Base-by-base conservation (phyloP, 2,329 filamentous ascomycete genomes). In the Aspergillus viridinutans region DNA sequence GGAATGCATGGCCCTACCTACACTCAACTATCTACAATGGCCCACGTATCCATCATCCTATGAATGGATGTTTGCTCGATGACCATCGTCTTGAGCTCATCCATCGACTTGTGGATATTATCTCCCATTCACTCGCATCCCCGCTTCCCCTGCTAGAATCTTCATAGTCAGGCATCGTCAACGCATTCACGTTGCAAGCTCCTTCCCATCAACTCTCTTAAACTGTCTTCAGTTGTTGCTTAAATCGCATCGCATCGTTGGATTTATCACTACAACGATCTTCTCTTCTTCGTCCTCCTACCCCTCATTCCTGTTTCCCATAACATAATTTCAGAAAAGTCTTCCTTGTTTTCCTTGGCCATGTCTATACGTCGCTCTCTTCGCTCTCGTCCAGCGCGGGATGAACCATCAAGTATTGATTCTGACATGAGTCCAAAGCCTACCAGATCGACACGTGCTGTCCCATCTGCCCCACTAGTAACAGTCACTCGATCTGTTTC, bases 321-420 rank as follows among this genome's bases (percentile, higher is more conserved):
- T 38, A 20, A 25, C 12, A 47, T 26, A 23, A 28, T 29, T 28
- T 10, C n/a, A 47, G n/a, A 50, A 50, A 20, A 20, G 35, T 45
- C 47, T 50, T 35, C 26, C 50, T 52, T 23, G 49, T 32, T 52
- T 45, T 28, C 38, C 47, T 20, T 52, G 49, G 67, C 48, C 51
- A 76, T 77, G 75, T 62, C 69, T 53, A 64, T 70, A 50, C 71
- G 72, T 61, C 75, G 75, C 56, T 72, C 74, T 53, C 69, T 72
- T 56, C 75, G 75, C 61, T 69, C 71, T 59, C 73, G 68, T 61
- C 54, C 61, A 52, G 57, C 61, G 58, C 64, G 67, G 49, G 65
- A 68, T 57, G 68, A 68, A 32, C 53, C 60, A 38, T 60, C 65
- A 55, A 69, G 62, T 26, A 64, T 62, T 50, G 68, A 69, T 62